Base-by-base conservation (phyloP, 2,329 filamentous ascomycete genomes). In the Magnaporthiopsis rhizophila region DNA sequence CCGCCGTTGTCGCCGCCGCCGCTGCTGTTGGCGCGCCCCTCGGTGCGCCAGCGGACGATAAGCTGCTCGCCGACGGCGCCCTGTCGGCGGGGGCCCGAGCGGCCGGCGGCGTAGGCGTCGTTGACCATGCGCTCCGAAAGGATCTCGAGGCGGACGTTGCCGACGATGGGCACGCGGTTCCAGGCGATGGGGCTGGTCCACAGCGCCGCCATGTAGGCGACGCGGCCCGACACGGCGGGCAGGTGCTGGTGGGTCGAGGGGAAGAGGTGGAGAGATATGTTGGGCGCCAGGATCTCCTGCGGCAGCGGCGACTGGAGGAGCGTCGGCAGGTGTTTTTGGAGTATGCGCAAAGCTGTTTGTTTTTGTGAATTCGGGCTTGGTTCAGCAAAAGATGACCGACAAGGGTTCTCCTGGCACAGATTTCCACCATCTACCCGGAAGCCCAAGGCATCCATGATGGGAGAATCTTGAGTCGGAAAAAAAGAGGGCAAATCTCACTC, bases 101-200 rank as follows among this genome's bases (percentile, higher is more conserved):
- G 79, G 7, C 62, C 64, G 58, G 38, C 12, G 15, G 64, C 26
- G 57, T 21, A 2, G 24, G 80, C 80, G 68, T 82, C 82, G 66
- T 85, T 84, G 65, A 89, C 86, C 84, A 99, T 95, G 69, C 94
- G 90, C 79, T 97, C 93, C 15, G 91, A 94, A 24, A 96, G 77
- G 63, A 99, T 95, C 70, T 91, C 87, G 13, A 99, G 84, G 69
- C 87, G 88, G 59, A 97, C 91, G 71, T 97, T 96, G 69, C 94
- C 93, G 38, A 97, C 84, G 26, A 98, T 86, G 2, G 95, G 95
- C 1, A 99, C 84, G 34, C 91, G 87, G 71, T 96, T 96, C 95
- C 95, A 99, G 36, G 93, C 94, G 62, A 99, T 89, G 0, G 95
- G 95, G 0, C 93, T 92, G 0, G 95, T 97, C 93, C 93, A 98